Evolutionary conservation across 2,329 filamentous ascomycete species (phyloP), one percentile per base, ranked within the genome.

Genomic region (Penicillium palitans): DNA sequence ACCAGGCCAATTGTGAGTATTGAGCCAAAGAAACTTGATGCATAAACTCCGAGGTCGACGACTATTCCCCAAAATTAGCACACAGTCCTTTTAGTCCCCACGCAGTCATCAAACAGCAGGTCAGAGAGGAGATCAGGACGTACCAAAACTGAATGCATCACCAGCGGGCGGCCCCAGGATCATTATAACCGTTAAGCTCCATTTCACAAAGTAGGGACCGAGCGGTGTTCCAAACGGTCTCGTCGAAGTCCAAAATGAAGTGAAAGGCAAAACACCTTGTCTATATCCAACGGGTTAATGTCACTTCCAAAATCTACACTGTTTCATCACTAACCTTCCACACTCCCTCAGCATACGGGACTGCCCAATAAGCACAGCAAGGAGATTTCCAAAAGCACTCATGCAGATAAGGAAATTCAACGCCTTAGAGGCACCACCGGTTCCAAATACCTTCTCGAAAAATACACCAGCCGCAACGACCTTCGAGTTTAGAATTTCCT

Each of bases 91-190:
- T 9, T 15, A 4, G 1, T 27, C 27, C 7, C 4, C 4, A 2
- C 19, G 10, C 7, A 25, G 21, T 15, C 3, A 15, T 9, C 2
- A 25, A 13, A 10, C 4, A 19, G 3, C 2, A 15, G 9, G 4
- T n/a, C 3, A 5, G 7, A 12, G 12, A 29, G 15, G 4, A 15
- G 12, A 24, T 7, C 15, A 21, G 3, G 8, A 29, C 72, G n/a
- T 67, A 80, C 82, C 75, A 63, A 87, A 88, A 58, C 83, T 81
- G 69, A 88, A 89, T 0, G 86, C 86, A 66, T 88, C 85, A 1
- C 86, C 85, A 0, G 84, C 83, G 0, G 86, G 84, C 0, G 84
- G 81, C 0, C 81, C 84, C 0, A 84, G 67, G 37, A 87, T 87
- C 81, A 87, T 85, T 45, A 87, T 64, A 2, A 84, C 68, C 0